Percentiles rank a stretch among this genome's conserved stretches.
Conservation (phyloP, 495 filamentous ascomycete genomes). For the Aspergillus steynii region DNA sequence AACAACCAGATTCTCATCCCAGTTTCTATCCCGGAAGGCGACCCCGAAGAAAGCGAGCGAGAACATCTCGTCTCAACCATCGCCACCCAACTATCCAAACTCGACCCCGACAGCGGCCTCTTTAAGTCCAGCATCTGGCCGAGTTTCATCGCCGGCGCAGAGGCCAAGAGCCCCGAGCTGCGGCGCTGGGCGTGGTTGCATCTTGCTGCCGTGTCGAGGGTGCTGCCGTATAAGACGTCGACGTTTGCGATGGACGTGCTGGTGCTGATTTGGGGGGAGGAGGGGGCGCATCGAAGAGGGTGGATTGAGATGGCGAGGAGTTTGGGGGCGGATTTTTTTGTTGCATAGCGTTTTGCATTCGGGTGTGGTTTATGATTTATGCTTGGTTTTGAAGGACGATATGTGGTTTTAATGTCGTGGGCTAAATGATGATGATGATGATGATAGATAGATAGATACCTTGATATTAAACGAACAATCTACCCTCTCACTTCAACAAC, state of each 20-base stretch:
- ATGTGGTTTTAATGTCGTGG: too few relatives aligned
- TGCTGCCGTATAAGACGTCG: not conserved
- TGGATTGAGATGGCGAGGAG: not conserved
- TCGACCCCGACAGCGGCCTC: not conserved
- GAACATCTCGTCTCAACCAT: not conserved
- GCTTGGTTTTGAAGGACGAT: too few relatives aligned
- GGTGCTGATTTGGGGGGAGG: not conserved
- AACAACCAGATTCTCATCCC: not conserved
- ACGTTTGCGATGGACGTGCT: not conserved
- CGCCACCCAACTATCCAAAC: not conserved
- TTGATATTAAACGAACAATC: too few relatives aligned
- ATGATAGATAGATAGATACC: too few relatives aligned
- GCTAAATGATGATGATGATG: too few relatives aligned
- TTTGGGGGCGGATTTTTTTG: not conserved
- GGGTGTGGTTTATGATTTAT: too few relatives aligned
- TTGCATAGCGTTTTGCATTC: not conserved
- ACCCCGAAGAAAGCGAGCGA: not conserved
- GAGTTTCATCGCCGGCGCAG: conserved; percentile 7
- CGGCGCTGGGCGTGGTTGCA: not conserved
- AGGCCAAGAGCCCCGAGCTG: not conserved
- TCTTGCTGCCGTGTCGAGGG: not conserved
- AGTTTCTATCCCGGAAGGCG: not conserved
- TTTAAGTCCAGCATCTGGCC: conserved; percentile 13
- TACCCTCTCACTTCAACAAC: too few relatives aligned
- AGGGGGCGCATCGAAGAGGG: not conserved